Percentiles rank a stretch among this genome's conserved stretches.
phyloP scores from a whole-genome alignment of 2,329 filamentous ascomycete genomes.

The Ceratocystis huliohia region DNA sequence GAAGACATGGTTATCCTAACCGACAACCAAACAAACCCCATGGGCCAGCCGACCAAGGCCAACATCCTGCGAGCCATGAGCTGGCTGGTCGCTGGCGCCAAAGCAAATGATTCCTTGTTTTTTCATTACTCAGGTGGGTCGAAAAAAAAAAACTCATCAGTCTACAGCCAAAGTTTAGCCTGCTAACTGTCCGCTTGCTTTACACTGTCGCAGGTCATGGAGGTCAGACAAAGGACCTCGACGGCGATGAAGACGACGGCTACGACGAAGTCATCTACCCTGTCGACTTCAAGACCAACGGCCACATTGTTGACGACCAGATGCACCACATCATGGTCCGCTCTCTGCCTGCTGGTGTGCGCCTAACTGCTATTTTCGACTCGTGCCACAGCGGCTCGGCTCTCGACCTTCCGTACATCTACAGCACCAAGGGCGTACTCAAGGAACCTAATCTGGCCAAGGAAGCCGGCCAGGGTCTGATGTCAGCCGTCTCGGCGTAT shows the following conservation, averaged over 20 bases:
- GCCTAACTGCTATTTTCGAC: slow-evolving; percentile 45
- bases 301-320: slow-evolving; percentile 46
- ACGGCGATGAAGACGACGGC: slow-evolving; percentile 45
- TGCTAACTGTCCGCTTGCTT: slow-evolving; percentile 2
- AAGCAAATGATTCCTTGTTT: slow-evolving; percentile 45
- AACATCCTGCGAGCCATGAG: slow-evolving; percentile 46
- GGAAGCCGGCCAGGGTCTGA: slow-evolving; percentile 54
- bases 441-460: slow-evolving; percentile 63
- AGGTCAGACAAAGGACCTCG: slow-evolving; percentile 42
- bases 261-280: slow-evolving; percentile 48
- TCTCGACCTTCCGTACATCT: slow-evolving; percentile 45
- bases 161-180: not conserved
- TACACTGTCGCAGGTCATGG: slow-evolving; percentile 33
- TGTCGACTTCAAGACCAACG: slow-evolving; percentile 40
- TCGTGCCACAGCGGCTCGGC: slow-evolving; percentile 47
- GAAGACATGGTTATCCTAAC: slow-evolving; percentile 48
- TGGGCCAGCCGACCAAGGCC: slow-evolving; percentile 43
- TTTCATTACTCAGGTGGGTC: slow-evolving; percentile 42
- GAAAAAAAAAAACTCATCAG: not conserved
- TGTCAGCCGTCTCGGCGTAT: slow-evolving; percentile 59
- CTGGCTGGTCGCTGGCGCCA: slow-evolving; percentile 45
- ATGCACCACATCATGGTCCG: slow-evolving; percentile 52
- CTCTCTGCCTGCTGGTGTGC: slow-evolving; percentile 52
- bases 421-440: slow-evolving; percentile 56
- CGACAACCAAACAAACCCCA: slow-evolving; percentile 44